These are phyloP conservation scores for Pyrenochaeta sp. DNA, from an alignment of 2,329 filamentous ascomycete species.

Conservation along the genomic window DNA sequence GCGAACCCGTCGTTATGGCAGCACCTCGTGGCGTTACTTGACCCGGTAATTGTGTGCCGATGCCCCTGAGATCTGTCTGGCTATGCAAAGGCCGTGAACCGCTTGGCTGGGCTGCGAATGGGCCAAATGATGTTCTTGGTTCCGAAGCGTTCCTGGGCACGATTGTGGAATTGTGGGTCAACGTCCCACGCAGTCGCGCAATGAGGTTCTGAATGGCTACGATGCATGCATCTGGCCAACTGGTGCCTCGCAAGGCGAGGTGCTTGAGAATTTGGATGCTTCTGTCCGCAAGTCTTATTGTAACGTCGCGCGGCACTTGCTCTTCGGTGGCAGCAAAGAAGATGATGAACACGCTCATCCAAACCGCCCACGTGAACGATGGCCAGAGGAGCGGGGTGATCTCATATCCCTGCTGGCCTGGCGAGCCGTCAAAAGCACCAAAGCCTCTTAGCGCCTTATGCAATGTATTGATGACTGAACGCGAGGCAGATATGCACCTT, in stretches of 20 bases:
- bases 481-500: slow-evolving; percentile 32
- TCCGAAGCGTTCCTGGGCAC: neutral
- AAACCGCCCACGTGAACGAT: slow-evolving; percentile 37
- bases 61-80: too few species aligned
- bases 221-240: slow-evolving; percentile 35
- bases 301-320: slow-evolving; percentile 27
- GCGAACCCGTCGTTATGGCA: too few species aligned
- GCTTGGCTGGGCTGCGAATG: too few species aligned
- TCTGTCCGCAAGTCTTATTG: slow-evolving; percentile 21
- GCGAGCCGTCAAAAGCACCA: slow-evolving; percentile 33
- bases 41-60: too few species aligned
- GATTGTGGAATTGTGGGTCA: slow-evolving; percentile 13
- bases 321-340: slow-evolving; percentile 30
- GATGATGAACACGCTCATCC: slow-evolving; percentile 37
- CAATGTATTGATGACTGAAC: slow-evolving; percentile 34
- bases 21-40: too few species aligned
- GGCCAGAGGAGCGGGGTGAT: slow-evolving; percentile 33
- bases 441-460: slow-evolving; percentile 32
- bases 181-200: slow-evolving; percentile 17
- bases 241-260: slow-evolving; percentile 33
- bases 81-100: too few species aligned
- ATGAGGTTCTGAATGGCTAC: slow-evolving; percentile 31
- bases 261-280: slow-evolving; percentile 31
- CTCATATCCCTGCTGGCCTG: slow-evolving; percentile 30
- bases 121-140: neutral